A percentile compares a stretch with the other conserved stretches of the same genome.
These are phyloP conservation scores for Chara braunii DNA, from an alignment of 139 green algal genomes.

Conservation along the genomic window DNA sequence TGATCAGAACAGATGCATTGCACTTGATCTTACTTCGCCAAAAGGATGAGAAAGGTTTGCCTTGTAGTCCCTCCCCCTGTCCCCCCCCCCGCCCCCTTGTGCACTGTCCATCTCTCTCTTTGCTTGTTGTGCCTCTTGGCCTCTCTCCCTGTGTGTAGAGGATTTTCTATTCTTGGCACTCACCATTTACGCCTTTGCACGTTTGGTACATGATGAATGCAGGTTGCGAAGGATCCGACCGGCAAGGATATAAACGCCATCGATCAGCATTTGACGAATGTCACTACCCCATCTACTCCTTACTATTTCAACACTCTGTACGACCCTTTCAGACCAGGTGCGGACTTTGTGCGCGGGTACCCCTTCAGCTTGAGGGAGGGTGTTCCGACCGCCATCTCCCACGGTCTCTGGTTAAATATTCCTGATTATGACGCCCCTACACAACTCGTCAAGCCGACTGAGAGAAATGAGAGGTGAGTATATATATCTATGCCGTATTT, in stretches of 20 bases:
- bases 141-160: no score
- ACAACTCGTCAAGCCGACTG: slow-evolving; percentile 91
- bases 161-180: no score
- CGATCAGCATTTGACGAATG: slow-evolving; percentile 90
- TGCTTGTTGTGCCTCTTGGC: no score
- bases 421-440: slow-evolving; percentile 96
- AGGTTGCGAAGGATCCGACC: slow-evolving; percentile 45
- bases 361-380: slow-evolving; percentile 80
- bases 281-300: slow-evolving; percentile 81
- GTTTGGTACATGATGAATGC: slow-evolving; percentile 3
- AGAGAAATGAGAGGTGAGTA: slow-evolving; percentile 73
- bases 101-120: no score
- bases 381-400: slow-evolving; percentile 78
- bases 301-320: slow-evolving; percentile 99
- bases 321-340: slow-evolving; percentile 73
- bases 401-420: slow-evolving; percentile 96
- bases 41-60: no score
- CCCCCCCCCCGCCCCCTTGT: no score
- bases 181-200: no score
- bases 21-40: no score
- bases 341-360: slow-evolving; percentile 80
- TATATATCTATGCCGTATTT: neutral
- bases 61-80: no score
- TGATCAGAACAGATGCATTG: no score
- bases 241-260: slow-evolving; percentile 84